Conservation (phyloP, 2,329 filamentous ascomycete genomes). For the Dothistroma septosporum region DNA sequence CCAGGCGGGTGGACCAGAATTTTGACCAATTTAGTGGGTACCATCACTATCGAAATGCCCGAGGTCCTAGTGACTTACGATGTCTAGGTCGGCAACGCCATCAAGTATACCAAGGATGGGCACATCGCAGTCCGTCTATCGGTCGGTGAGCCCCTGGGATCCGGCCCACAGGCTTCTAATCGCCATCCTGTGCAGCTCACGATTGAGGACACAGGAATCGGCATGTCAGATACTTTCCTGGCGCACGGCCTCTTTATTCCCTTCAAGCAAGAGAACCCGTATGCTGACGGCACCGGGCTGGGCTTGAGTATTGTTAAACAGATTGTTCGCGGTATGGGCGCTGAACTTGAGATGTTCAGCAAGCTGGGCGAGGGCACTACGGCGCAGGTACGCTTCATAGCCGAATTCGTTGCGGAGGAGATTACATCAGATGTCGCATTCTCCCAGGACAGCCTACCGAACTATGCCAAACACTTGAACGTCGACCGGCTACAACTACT, state of each 20-base stretch:
- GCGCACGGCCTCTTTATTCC: slow-evolving; percentile 30
- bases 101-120: slow-evolving; percentile 44
- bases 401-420: neutral
- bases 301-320: slow-evolving; percentile 34
- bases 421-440: neutral
- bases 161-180: neutral
- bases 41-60: too few species aligned
- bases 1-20: slow-evolving; percentile 44
- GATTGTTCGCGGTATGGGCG: slow-evolving; percentile 28
- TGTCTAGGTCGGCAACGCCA: slow-evolving; percentile 36
- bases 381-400: neutral
- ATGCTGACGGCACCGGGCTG: slow-evolving; percentile 33
- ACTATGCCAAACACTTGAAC: neutral
- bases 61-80: too few species aligned
- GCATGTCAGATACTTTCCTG: slow-evolving; percentile 32
- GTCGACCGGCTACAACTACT: slow-evolving; percentile 1
- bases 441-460: neutral
- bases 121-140: slow-evolving; percentile 34
- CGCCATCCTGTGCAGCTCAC: neutral
- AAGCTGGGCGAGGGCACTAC: slow-evolving; percentile 3
- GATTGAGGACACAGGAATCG: slow-evolving; percentile 23
- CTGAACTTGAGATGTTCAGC: slow-evolving; percentile 28
- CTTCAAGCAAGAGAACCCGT: slow-evolving; percentile 34
- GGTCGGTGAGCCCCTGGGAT: neutral
- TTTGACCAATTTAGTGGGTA: slow-evolving; percentile 41